phyloP scores from a whole-genome alignment of 1,139 yeast genomes.

The Saccharomyces pastorianus region DNA sequence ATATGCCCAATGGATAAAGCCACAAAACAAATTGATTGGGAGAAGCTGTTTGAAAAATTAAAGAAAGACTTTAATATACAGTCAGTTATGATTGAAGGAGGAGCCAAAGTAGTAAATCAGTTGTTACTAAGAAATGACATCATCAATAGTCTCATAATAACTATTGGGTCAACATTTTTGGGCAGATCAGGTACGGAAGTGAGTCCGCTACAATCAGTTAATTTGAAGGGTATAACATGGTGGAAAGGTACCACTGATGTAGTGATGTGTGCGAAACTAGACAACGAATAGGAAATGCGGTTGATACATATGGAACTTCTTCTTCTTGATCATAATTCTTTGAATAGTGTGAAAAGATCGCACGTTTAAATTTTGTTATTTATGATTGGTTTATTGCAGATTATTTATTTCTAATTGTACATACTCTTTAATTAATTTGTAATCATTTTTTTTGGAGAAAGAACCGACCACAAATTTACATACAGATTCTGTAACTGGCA shows the following conservation, averaged over 20 bases:
- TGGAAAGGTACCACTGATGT: constrained; percentile 69
- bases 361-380: background rate
- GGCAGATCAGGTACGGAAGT: constrained; percentile 72
- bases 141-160: constrained; percentile 61
- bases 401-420: background rate
- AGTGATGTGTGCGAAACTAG: constrained; percentile 43
- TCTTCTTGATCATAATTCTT: background rate
- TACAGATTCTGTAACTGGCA: constrained; percentile 96
- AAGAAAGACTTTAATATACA: constrained; percentile 35
- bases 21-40: constrained; percentile 42
- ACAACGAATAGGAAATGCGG: background rate
- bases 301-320: background rate
- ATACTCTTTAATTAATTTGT: background rate
- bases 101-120: constrained; percentile 68
- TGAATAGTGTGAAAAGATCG: background rate
- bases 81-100: constrained; percentile 92
- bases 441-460: constrained; percentile 1
- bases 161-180: constrained; percentile 75
- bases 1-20: constrained; percentile 25
- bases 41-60: constrained; percentile 37
- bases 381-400: background rate
- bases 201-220: constrained; percentile 41
- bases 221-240: constrained; percentile 53
- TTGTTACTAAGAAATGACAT: constrained; percentile 37
- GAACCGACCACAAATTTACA: constrained; percentile 36